phyloP scores from a whole-genome alignment of 352 stramenopile species.

The Saprolegnia parasitica region DNA sequence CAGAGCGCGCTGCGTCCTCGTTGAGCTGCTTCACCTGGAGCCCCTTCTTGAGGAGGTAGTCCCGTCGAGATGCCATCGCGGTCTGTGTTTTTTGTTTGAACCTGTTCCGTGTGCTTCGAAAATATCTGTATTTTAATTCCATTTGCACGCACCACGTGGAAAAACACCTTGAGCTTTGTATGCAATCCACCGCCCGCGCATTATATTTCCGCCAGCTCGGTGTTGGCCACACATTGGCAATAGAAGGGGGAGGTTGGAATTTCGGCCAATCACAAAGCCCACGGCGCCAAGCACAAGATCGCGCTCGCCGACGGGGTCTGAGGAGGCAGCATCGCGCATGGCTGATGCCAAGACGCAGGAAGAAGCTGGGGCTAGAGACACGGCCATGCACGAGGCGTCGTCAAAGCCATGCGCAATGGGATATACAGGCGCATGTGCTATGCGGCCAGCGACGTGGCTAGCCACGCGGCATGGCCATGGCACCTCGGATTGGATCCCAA shows the following conservation, averaged over 20 bases:
- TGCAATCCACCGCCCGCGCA: neutral
- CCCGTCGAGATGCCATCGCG: slow-evolving; percentile 73
- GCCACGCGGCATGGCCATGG: no score
- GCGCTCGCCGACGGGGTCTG: neutral
- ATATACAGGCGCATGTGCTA: no score
- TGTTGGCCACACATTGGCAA: slow-evolving; percentile 26
- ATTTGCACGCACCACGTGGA: neutral
- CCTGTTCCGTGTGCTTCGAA: neutral
- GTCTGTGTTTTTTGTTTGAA: slow-evolving; percentile 35
- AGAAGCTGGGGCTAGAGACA: neutral
- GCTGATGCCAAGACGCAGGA: no score
- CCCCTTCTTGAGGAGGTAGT: slow-evolving; percentile 78
- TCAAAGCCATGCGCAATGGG: neutral
- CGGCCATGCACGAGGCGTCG: neutral
- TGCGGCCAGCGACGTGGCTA: no score
- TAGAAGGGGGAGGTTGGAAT: slow-evolving; percentile 15
- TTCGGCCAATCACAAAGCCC: slow-evolving; percentile 19
- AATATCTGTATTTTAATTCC: neutral
- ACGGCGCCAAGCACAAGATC: neutral
- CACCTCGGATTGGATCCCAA: no score
- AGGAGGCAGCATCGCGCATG: no score
- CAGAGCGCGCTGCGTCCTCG: slow-evolving; percentile 42
- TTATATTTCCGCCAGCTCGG: slow-evolving; percentile 14
- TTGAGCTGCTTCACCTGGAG: slow-evolving; percentile 73
- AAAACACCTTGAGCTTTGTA: slow-evolving; percentile 8